Evolutionary conservation across 805 yeast genomes (phyloP).

Genomic region (Helenozyma baotianmanensis): DNA sequence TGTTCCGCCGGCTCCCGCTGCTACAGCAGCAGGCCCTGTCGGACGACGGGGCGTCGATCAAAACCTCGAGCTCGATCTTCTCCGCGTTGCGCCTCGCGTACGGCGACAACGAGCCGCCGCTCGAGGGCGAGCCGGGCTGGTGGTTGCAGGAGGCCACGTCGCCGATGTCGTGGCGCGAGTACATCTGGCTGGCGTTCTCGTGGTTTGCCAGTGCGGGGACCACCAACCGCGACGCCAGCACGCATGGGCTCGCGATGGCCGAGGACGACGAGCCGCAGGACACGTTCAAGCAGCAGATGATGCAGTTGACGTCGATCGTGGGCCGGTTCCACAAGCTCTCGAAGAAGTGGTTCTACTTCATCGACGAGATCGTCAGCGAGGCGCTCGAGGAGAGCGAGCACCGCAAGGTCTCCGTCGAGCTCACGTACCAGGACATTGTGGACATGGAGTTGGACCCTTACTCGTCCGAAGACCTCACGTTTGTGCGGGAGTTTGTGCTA

Average conservation of each 20-base stretch:
- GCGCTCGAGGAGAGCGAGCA: constrained; percentile 16
- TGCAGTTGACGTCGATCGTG: constrained; percentile 23
- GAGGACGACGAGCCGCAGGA: constrained; percentile 3
- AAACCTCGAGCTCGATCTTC: constrained; percentile 23
- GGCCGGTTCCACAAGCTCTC: constrained; percentile 39
- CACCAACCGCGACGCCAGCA: constrained; percentile 15
- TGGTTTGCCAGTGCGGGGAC: constrained; percentile 93
- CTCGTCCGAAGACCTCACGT: constrained; percentile 32
- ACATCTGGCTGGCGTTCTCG: constrained; percentile 63
- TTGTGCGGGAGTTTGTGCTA: constrained; percentile 31
- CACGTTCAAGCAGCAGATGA: constrained; percentile 3
- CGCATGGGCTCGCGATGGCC: constrained; percentile 2
- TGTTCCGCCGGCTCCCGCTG: constrained; percentile 23
- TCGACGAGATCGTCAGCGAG: constrained; percentile 33
- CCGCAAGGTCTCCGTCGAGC: constrained; percentile 20
- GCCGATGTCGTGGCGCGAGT: constrained; percentile 51
- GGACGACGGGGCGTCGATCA: constrained; percentile 28
- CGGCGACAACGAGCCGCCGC: constrained; percentile 2
- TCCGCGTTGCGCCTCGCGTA: constrained; percentile 11
- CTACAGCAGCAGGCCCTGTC: constrained; percentile 11
- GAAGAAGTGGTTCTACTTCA: constrained; percentile 31
- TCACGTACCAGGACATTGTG: constrained; percentile 37
- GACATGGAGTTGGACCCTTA: constrained; percentile 43
- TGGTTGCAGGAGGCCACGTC: constrained; percentile 42
- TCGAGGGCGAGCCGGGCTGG: constrained; percentile 34